A percentile compares a stretch with the other conserved stretches of the same genome.
Conservation (phyloP, 768 basidiomycete genomes). For the Tephrocybe sp. region DNA sequence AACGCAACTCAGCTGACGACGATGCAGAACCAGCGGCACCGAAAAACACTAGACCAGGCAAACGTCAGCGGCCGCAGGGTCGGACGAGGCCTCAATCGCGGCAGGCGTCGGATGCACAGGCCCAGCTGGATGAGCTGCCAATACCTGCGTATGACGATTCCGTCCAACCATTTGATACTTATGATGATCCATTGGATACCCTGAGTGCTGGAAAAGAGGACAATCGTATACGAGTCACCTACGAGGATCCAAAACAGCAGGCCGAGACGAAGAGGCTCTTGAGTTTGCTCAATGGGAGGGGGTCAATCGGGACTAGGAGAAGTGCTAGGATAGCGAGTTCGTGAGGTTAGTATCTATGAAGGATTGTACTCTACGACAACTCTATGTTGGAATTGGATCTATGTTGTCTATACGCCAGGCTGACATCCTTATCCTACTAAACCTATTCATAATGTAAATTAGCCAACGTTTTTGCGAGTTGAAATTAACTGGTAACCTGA, state of each 20-base stretch:
- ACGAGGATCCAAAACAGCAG: slow-evolving; percentile 66
- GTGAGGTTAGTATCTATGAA: slow-evolving; percentile 6
- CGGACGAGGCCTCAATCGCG: slow-evolving; percentile 36
- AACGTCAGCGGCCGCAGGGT: slow-evolving; percentile 38
- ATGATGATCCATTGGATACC: slow-evolving; percentile 27
- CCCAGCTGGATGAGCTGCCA: slow-evolving; percentile 18
- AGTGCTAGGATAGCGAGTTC: slow-evolving; percentile 20
- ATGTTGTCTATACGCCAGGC: no score
- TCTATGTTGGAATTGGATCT: not conserved
- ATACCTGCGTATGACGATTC: slow-evolving; percentile 22
- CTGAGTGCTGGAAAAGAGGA: slow-evolving; percentile 28
- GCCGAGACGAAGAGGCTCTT: slow-evolving; percentile 60
- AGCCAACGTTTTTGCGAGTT: no score
- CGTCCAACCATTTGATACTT: slow-evolving; percentile 24
- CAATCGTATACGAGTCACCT: slow-evolving; percentile 58
- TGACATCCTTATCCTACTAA: no score
- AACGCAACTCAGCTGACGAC: slow-evolving; percentile 51
- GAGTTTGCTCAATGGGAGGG: slow-evolving; percentile 44
- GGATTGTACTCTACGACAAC: not conserved
- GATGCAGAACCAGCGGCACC: slow-evolving; percentile 15
- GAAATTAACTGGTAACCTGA: no score
- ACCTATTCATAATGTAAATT: no score
- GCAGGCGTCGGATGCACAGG: slow-evolving; percentile 33
- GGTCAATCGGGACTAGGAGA: slow-evolving; percentile 13
- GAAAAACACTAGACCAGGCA: slow-evolving; percentile 27